Conservation (phyloP, 371 early-diverging fungal genomes). For the Coemansia sp. region DNA sequence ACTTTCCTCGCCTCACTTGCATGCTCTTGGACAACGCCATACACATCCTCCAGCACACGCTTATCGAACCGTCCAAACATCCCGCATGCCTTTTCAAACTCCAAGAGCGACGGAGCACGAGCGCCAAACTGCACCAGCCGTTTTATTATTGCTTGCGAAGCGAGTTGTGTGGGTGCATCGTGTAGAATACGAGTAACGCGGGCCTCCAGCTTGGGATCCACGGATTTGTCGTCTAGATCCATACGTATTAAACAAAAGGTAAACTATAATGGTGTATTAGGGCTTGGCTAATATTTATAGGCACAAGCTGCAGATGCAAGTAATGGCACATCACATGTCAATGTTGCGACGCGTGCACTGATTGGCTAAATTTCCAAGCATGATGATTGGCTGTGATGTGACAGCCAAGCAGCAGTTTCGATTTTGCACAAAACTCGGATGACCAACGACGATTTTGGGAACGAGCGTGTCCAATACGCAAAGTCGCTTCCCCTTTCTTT, state of each 20-base stretch:
- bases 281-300: not conserved
- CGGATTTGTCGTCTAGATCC: constrained; percentile 20
- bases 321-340: constrained; percentile 13
- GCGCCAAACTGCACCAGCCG: constrained; percentile 38
- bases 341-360: not conserved
- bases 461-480: not conserved
- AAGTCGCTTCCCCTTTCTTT: constrained; percentile 5
- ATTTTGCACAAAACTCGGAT: constrained; percentile 12
- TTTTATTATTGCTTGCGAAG: constrained; percentile 27
- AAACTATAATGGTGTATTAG: not conserved
- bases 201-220: constrained; percentile 24
- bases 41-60: constrained; percentile 19
- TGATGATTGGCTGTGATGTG: not conserved
- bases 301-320: not conserved
- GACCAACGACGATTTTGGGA: not conserved
- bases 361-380: not conserved
- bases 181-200: constrained; percentile 20
- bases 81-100: constrained; percentile 37
- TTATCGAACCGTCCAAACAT: constrained; percentile 49
- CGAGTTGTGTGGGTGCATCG: constrained; percentile 7
- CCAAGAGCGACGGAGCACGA: constrained; percentile 6
- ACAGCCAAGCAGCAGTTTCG: constrained; percentile 6
- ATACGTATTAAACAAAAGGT: constrained; percentile 2
- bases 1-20: not conserved
- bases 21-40: constrained; percentile 20